Evolutionary conservation across 1,139 yeast species (phyloP), one percentile per base, ranked within the genome.

Genomic region (Pichia norvegensis): DNA sequence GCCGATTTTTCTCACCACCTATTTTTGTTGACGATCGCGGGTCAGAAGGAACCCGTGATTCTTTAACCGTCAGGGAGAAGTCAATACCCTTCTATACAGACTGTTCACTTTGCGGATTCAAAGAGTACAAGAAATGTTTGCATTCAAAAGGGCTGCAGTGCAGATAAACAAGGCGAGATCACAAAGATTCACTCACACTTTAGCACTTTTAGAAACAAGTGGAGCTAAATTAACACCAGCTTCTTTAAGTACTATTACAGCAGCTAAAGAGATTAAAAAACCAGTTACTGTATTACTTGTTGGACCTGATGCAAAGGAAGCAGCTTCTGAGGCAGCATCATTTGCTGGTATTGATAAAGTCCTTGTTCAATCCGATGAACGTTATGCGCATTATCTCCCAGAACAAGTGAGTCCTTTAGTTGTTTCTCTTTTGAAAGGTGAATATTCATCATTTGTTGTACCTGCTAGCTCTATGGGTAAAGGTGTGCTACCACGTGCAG

Each of bases 381-480:
- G 72, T 49, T 79, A 73, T 52, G 72, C 74, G 50, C 79, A 79
- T 57, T 71, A 73, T 51, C 68, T 81, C 45, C 85, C 92, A 1
- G 94, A 84, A 63, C 74, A 73, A 55, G 66, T 81, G 46, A 65
- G 85, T 9, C 88, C 90, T 17, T 65, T 81, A 36, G 55, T 82
- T 35, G 68, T 69, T 42, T 65, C 71, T 40, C 64, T 75, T 53
- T 67, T 74, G 60, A 68, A 66, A 54, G 55, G 62, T 41, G 45
- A 50, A 22, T 70, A 70, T 65, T 76, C 88, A 16, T 95, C 88
- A 62, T 81, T 92, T 52, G 68, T 92, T 29, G 79, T 84, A 11
- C 79, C 95, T 11, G 86, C 92, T 38, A 81, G 95, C 16, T 80
- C 96, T 0, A 82, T 81, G 23, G 97, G 97, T 43, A 90, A 90